Base-by-base conservation (phyloP, 306 rosid species). In the Glycyrrhiza uralensis region DNA sequence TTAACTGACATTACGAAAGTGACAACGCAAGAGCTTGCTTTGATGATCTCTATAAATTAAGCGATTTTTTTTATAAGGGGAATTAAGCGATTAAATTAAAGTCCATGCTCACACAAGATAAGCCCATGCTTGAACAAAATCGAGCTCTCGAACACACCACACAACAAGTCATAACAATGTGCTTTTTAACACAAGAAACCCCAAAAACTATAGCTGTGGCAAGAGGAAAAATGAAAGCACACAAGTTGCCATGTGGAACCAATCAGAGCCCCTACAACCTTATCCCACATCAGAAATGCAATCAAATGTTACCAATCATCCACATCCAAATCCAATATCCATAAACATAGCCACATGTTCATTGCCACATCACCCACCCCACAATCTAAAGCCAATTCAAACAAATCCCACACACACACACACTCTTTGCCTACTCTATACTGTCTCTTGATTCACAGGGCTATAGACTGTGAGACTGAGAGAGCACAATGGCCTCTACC, bases 401-500 rank as follows among this genome's bases (percentile, higher is more conserved):
- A 71, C 28, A 46, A 2, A 15, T 14, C 7, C 64, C 62, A 51
- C 69, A 58, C 13, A 22, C 62, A 12, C 62, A 51, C 69, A 58
- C 13, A 22, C 62, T 9, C 18, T 35, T 23, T 41, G 23, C 45
- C 13, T 28, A 29, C 62, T 44, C 69, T 5, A 6, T 8, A 54
- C n/a, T n/a, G 54, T 44, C 22, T 59, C 26, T 52, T n/a, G n/a
- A 69, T 63, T 75, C 81, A 54, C 44, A 58, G 30, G 10, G 12
- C 46, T n/a, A 3, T 4, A 22, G 9, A 44, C 5, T 54, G 64
- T 1, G 45, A 56, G 51, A 49, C n/a, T 30, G 10, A 51, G n/a
- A n/a, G n/a, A n/a, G 14, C 41, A 56, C 46, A 76, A 92, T 93
- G 98, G 98, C 94, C 6, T 88, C 97, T 29, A 87, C 92, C 28